Conservation (phyloP, 1,284 basidiomycete species). For the Schizophyllum commune region DNA sequence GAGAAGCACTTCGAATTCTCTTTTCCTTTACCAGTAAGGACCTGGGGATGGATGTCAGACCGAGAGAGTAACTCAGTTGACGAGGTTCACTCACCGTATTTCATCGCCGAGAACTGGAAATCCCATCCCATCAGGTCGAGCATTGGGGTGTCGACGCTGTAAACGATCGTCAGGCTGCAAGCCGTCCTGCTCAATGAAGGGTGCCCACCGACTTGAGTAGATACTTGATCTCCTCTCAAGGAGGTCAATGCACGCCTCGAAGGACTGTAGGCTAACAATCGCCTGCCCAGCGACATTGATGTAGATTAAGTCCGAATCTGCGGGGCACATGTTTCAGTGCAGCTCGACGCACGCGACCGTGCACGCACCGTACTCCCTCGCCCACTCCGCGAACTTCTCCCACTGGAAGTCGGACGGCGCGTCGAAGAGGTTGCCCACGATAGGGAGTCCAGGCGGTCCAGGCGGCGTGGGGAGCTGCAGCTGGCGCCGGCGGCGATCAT, state of each 20-base stretch:
- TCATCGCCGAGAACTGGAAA: constrained; percentile 4
- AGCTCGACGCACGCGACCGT: neutral
- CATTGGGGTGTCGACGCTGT: neutral
- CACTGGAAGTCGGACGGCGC: constrained; percentile 8
- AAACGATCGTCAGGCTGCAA: neutral
- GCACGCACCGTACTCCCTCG: neutral
- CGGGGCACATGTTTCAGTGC: neutral
- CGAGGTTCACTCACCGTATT: constrained; percentile 3
- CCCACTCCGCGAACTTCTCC: constrained; percentile 7
- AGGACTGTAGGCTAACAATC: constrained; percentile 1
- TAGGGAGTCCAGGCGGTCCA: constrained; percentile 9
- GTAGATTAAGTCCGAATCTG: constrained; percentile 7
- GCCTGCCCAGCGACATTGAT: constrained; percentile 3
- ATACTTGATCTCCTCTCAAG: constrained; percentile 4
- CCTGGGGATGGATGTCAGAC: neutral
- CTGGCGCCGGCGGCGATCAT: neutral
- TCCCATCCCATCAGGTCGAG: constrained; percentile 12
- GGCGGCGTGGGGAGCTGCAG: constrained; percentile 10
- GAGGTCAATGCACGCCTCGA: neutral
- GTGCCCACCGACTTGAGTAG: constrained; percentile 3
- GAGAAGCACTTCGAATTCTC: neutral
- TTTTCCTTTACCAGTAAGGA: neutral
- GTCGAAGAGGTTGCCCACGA: constrained; percentile 11
- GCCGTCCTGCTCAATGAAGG: too few species aligned
- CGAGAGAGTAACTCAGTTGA: neutral